Base-by-base conservation (phyloP, 2,329 filamentous ascomycete species). In the Aspergillus sclerotialis region DNA sequence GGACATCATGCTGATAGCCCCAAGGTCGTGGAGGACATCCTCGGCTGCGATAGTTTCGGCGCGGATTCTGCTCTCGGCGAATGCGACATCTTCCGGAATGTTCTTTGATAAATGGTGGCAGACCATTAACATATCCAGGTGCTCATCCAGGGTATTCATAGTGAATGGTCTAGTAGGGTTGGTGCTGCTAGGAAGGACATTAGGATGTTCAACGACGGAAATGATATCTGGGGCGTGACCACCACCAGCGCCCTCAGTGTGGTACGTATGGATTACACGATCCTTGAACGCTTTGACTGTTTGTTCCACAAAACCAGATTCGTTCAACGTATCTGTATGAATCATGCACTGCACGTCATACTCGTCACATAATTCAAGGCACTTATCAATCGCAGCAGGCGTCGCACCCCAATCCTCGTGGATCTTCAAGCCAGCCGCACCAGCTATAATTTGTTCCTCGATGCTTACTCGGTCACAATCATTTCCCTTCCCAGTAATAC, bases 111-210 rank as follows among this genome's bases (percentile, higher is more conserved):
- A 70, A 55, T 96, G 90, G 61, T 96, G 90, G 69, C 90, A 96
- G 24, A 94, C 87, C 90, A 95, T 95, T 30, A 95, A 69, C 90
- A 96, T 96, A 66, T 96, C 90, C 10, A 95, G 76, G 64, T 96
- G 90, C 63, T 96, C 90, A 55, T 95, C 90, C 0, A 96, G 75
- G 0, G 90, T 96, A 67, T 96, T 95, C 45, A 74, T 72, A 2
- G 90, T 96, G 62, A 80, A 95, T 1, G 90, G 90, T 2, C 89
- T 73, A 2, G 90, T 96, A 0, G 90, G 90, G 58, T 94, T 96
- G 0, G 90, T 96, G 30, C 82, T 90, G 4, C 82, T 87, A 0
- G 90, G 90, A 1, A 96, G 75, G 2, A 96, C 88, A 55, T 96
- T 92, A 30, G 76, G 64, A 52, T 89, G 82, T 60, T 93, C 87